Evolutionary conservation across 805 yeast species (phyloP).

Genomic region (Candida ortonii): DNA sequence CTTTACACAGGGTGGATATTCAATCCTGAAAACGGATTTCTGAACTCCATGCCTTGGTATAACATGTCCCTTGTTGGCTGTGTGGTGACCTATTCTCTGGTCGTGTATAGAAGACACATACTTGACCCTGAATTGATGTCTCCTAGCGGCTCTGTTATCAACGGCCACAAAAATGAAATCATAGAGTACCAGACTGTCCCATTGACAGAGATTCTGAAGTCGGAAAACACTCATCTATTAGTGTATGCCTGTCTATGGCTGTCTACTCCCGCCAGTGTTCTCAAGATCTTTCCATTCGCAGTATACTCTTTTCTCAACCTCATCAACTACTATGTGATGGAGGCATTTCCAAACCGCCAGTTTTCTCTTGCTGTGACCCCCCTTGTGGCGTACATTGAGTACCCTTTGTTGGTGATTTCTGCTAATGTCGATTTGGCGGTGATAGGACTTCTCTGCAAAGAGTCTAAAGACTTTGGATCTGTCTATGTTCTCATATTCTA

Average conservation of each 20-base stretch:
- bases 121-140: slow-evolving; percentile 16
- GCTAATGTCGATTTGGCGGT: slow-evolving; percentile 39
- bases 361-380: slow-evolving; percentile 37
- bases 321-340: slow-evolving; percentile 32
- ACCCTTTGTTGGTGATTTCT: slow-evolving; percentile 36
- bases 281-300: slow-evolving; percentile 40
- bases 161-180: slow-evolving; percentile 6
- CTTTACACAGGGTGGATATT: slow-evolving; percentile 13
- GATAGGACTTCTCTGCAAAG: slow-evolving; percentile 30
- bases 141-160: slow-evolving; percentile 5
- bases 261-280: slow-evolving; percentile 30
- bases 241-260: slow-evolving; percentile 39
- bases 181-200: slow-evolving; percentile 20
- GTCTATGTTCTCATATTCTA: slow-evolving; percentile 36
- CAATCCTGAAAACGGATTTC: slow-evolving; percentile 8
- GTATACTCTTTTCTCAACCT: slow-evolving; percentile 40
- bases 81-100: slow-evolving; percentile 30
- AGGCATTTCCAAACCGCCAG: slow-evolving; percentile 32
- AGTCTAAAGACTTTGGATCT: slow-evolving; percentile 24
- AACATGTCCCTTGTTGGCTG: slow-evolving; percentile 21
- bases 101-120: slow-evolving; percentile 28
- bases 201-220: slow-evolving; percentile 36
- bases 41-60: slow-evolving; percentile 20
- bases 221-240: slow-evolving; percentile 41
- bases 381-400: slow-evolving; percentile 36